Base-by-base conservation (phyloP, 768 basidiomycete genomes). In the Clitopilus hobsonii region DNA sequence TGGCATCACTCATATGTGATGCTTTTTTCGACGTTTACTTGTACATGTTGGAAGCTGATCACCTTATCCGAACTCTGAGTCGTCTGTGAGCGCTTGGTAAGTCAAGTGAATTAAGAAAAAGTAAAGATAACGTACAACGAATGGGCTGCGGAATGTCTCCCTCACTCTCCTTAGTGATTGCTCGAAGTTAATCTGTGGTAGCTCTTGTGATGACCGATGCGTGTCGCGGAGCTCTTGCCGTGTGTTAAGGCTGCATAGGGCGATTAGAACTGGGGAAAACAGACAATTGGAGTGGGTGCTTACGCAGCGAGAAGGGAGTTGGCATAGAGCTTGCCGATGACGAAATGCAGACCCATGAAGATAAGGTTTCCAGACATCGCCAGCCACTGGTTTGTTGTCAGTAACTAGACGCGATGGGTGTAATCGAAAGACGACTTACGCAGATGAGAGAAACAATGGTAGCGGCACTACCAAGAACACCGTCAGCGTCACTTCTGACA, bases 311-410 rank as follows among this genome's bases (percentile, higher is more conserved):
- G 51, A n/a, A 56, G 51, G 30, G 55, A 56, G 22, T 52, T 52
- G 6, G 55, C 55, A 32, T 56, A 56, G n/a, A 52, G 24, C 51
- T 56, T 56, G 11, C 32, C 50, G 27, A 56, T 56, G 6, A 53
- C 56, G 23, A 56, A 56, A 23, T 56, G 56, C n/a, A 56, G 51
- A 10, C 56, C 56, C 51, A 56, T 53, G 28, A 56, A 56, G 28
- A 56, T 38, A 20, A 56, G 56, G 36, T 41, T 53, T 10, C 53
- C 11, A 8, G 20, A 28, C 29, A 56, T 53, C 1, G 41, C 29
- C 5, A 56, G 30, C 56, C 56, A 56, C 56, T 60, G 22, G 29
- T 20, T 8, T 5, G 5, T n/a, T n/a, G 6, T 27, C 29, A 27
- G 23, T 10, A 16, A 51, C 16, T 25, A 7, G 18, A 18, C 14